Conservation (phyloP, 352 stramenopile genomes). For the Phytopythium boreale region DNA sequence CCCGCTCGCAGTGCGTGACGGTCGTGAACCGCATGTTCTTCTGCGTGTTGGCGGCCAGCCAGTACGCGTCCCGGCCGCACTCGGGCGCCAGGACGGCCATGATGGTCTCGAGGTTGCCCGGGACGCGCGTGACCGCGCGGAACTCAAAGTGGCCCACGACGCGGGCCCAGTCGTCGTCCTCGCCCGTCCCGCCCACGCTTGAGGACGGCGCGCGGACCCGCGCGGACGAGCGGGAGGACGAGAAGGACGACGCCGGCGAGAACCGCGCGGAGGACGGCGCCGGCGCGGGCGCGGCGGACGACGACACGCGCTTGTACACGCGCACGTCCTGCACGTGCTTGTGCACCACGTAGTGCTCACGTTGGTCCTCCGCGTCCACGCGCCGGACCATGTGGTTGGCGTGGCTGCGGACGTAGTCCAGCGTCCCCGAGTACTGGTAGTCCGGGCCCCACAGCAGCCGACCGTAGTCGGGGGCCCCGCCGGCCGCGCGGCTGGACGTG, state of each 20-base stretch:
- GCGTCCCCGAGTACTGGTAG: slow-evolving; percentile 24
- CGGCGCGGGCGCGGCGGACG: slow-evolving; percentile 10
- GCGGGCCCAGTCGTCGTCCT: slow-evolving; percentile 6
- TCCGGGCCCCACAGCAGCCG: slow-evolving; percentile 41
- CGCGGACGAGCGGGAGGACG: slow-evolving; percentile 22
- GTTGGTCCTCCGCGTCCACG: slow-evolving; percentile 44
- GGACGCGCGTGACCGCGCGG: slow-evolving; percentile 61
- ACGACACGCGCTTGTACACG: slow-evolving; percentile 49
- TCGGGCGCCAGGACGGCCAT: slow-evolving; percentile 56
- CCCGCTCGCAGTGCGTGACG: slow-evolving; percentile 32
- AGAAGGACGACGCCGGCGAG: slow-evolving; percentile 23
- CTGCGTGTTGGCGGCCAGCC: slow-evolving; percentile 67
- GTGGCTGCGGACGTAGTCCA: slow-evolving; percentile 60
- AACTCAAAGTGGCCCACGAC: slow-evolving; percentile 50
- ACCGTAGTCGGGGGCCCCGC: slow-evolving; percentile 27
- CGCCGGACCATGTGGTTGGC: slow-evolving; percentile 40
- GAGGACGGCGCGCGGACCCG: slow-evolving; percentile 12
- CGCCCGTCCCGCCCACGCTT: slow-evolving; percentile 1
- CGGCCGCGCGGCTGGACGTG: slow-evolving; percentile 11
- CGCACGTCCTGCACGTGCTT: slow-evolving; percentile 64
- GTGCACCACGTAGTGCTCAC: slow-evolving; percentile 45
- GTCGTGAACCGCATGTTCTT: slow-evolving; percentile 51
- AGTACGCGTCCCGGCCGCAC: slow-evolving; percentile 63
- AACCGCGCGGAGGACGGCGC: slow-evolving; percentile 7
- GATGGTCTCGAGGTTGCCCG: slow-evolving; percentile 52